Evolutionary conservation across 2,329 filamentous ascomycete species (phyloP).

Genomic region (Paecilomyces dactylethromorphus): DNA sequence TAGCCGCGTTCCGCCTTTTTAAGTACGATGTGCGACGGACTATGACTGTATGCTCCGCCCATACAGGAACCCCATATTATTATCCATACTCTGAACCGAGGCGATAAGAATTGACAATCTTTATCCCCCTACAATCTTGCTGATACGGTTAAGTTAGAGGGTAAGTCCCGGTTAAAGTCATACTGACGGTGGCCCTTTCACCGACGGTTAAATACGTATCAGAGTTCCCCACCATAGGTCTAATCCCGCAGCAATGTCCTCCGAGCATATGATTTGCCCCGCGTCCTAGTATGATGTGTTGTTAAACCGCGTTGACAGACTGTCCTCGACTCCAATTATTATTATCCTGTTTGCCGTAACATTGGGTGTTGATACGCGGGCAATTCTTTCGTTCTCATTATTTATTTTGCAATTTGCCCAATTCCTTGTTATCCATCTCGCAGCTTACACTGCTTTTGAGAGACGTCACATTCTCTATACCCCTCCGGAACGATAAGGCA

Average conservation of each 20-base stretch:
- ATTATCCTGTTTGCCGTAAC: neutral
- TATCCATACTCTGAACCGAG: no score
- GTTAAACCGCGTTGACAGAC: neutral
- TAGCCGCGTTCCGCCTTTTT: no score
- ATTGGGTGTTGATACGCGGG: neutral
- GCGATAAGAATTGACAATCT: no score
- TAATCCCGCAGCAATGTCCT: neutral
- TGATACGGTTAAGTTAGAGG: neutral
- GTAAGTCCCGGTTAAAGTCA: neutral
- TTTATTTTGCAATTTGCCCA: neutral
- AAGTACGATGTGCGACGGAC: no score
- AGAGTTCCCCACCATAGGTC: neutral
- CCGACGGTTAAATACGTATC: neutral
- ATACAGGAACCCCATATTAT: no score
- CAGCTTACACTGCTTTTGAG: neutral
- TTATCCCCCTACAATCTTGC: no score
- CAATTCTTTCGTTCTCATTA: neutral
- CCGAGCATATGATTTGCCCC: neutral
- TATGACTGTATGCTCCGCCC: no score
- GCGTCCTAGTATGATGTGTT: neutral
- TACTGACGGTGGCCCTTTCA: neutral
- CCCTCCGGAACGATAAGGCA: neutral
- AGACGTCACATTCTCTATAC: neutral
- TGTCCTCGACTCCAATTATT: neutral
- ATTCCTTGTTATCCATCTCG: neutral